phyloP scores from a whole-genome alignment of 2,329 filamentous ascomycete species.

The Ilyonectria sp. region DNA sequence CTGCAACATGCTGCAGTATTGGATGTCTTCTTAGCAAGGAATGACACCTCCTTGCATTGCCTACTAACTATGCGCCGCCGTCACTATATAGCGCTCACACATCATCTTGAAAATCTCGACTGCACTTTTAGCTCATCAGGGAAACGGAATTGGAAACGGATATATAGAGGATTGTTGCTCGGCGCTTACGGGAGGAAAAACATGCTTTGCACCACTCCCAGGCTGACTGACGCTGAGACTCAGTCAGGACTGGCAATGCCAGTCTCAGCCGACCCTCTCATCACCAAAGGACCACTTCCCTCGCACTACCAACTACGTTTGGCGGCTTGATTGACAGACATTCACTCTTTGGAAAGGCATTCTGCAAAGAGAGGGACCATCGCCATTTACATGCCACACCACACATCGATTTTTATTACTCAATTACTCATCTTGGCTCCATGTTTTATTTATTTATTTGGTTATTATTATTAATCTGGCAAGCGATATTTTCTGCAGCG shows the following conservation, averaged over 20 bases:
- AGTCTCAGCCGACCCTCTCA: slow-evolving; percentile 16
- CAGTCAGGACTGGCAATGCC: slow-evolving; percentile 15
- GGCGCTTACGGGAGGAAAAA: slow-evolving; percentile 34
- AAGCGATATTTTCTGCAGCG: slow-evolving; percentile 38
- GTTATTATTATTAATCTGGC: slow-evolving; percentile 38
- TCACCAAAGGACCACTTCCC: slow-evolving; percentile 23
- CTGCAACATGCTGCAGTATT: slow-evolving; percentile 5
- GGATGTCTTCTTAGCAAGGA: slow-evolving; percentile 6
- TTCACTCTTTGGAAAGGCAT: slow-evolving; percentile 28
- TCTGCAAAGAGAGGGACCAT: slow-evolving; percentile 15
- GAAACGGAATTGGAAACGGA: slow-evolving; percentile 35
- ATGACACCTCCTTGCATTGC: slow-evolving; percentile 1
- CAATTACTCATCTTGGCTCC: slow-evolving; percentile 17
- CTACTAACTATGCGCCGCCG: slow-evolving; percentile 7
- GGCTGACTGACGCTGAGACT: slow-evolving; percentile 19
- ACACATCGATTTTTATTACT: slow-evolving; percentile 26
- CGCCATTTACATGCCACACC: slow-evolving; percentile 23
- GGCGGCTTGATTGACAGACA: slow-evolving; percentile 27
- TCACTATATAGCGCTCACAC: slow-evolving; percentile 16
- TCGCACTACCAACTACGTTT: slow-evolving; percentile 26
- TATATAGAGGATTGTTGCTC: slow-evolving; percentile 48
- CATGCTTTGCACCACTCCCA: slow-evolving; percentile 27
- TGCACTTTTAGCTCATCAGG: slow-evolving; percentile 35
- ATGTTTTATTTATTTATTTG: slow-evolving; percentile 34
- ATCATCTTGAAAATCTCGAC: slow-evolving; percentile 18